phyloP scores from a whole-genome alignment of 768 basidiomycete genomes.

The Cubamyces lactineus region DNA sequence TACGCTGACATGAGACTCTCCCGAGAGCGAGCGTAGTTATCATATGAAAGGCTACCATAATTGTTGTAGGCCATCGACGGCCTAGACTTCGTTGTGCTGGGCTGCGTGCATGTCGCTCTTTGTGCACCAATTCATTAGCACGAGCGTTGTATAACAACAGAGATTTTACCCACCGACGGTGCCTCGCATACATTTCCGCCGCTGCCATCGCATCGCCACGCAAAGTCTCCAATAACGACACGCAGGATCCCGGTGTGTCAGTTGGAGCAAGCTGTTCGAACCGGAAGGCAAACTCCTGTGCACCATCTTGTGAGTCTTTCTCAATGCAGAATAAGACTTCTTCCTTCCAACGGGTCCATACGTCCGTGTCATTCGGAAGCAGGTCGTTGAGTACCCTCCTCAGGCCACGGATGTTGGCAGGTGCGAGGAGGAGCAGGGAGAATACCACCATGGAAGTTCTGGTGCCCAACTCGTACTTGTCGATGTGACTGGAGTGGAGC shows the following conservation, averaged over 20 bases:
- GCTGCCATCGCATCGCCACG: background rate
- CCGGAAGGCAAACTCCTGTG: background rate
- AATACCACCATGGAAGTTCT: constrained; percentile 8
- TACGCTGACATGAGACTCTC: too few species aligned
- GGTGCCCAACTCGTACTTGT: constrained; percentile 11
- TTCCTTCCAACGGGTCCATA: constrained; percentile 4
- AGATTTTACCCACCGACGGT: background rate
- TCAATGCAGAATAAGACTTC: background rate
- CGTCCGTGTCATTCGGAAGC: constrained; percentile 11
- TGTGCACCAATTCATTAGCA: background rate
- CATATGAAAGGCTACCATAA: too few species aligned
- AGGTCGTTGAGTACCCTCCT: constrained; percentile 10
- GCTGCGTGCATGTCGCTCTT: background rate
- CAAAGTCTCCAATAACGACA: background rate
- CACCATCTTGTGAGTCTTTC: background rate
- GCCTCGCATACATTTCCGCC: background rate
- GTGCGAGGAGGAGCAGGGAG: constrained; percentile 1
- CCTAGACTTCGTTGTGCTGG: too few species aligned
- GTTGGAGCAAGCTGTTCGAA: background rate
- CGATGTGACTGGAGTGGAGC: background rate
- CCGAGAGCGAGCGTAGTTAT: too few species aligned
- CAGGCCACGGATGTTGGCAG: background rate
- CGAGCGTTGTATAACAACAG: background rate
- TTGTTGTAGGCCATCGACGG: too few species aligned
- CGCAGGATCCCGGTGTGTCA: too few species aligned